A percentile compares a stretch with the other conserved stretches of the same genome.
These are phyloP conservation scores for Penicillium sp. DNA, from an alignment of 2,329 filamentous ascomycete genomes.

Conservation along the genomic window DNA sequence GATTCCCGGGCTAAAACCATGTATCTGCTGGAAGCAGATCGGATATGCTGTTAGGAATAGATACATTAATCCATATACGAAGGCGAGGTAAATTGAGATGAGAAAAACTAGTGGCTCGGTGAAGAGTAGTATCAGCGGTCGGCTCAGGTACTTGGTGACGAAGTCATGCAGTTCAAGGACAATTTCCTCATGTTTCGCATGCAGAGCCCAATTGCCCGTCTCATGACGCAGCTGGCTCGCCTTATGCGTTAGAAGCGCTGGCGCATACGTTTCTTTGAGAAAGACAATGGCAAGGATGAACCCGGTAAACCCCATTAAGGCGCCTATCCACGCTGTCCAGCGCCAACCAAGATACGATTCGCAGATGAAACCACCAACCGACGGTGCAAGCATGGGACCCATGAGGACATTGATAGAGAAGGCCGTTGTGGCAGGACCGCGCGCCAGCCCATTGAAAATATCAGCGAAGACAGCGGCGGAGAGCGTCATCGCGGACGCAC, in stretches of 20 bases:
- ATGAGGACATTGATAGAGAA: not conserved
- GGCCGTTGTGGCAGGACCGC: not conserved
- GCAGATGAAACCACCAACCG: conserved; percentile 50
- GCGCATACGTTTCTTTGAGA: conserved; percentile 52
- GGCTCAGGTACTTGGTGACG: conserved; percentile 46
- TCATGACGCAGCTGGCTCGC: conserved; percentile 47
- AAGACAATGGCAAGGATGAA: not conserved
- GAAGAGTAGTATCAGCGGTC: conserved; percentile 37
- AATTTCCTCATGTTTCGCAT: conserved; percentile 53
- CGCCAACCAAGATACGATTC: conserved; percentile 52
- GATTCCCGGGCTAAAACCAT: conserved; percentile 17
- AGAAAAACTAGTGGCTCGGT: conserved; percentile 39
- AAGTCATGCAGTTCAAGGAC: conserved; percentile 49
- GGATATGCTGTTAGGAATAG: conserved; percentile 21
- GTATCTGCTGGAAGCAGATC: conserved; percentile 18
- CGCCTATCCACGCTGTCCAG: conserved; percentile 55
- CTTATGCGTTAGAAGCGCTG: conserved; percentile 51
- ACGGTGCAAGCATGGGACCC: conserved; percentile 43
- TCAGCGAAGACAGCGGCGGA: conserved; percentile 21
- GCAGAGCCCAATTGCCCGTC: conserved; percentile 56
- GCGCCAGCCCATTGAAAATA: conserved; percentile 10
- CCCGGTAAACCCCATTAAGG: conserved; percentile 46
- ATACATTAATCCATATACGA: conserved; percentile 23
- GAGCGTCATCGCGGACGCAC: conserved; percentile 24
- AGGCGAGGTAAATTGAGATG: conserved; percentile 29